A percentile compares a stretch with the other conserved stretches of the same genome.
phyloP scores from a whole-genome alignment of 345 rosid species.

The Physaria fendleri region DNA sequence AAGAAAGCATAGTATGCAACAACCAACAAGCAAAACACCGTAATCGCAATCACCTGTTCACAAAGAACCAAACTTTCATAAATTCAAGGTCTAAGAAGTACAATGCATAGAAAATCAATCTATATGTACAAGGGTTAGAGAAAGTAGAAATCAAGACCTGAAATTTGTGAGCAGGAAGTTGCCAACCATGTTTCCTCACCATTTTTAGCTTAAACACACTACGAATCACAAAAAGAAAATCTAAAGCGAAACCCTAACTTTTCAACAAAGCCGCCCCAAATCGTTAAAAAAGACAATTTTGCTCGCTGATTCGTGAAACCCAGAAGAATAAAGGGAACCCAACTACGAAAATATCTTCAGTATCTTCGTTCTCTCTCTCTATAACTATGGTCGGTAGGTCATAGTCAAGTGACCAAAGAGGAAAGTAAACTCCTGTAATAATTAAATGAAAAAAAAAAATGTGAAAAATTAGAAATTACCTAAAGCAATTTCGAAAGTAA shows the following conservation, averaged over 20 bases:
- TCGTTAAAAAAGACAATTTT: background rate
- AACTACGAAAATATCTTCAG: conserved; percentile 11
- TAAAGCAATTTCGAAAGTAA: background rate
- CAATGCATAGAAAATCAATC: background rate
- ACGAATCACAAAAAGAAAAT: conserved; percentile 5
- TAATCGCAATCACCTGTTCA: conserved; percentile 82
- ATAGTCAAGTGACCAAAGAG: conserved; percentile 26
- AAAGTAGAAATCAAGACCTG: conserved; percentile 46
- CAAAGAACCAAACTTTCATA: background rate
- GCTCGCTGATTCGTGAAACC: background rate
- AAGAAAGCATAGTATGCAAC: conserved; percentile 94
- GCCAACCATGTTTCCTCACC: conserved; percentile 99
- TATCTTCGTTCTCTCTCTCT: background rate
- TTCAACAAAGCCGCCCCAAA: conserved; percentile 6
- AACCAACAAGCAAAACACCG: conserved; percentile 88
- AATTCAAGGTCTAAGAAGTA: background rate
- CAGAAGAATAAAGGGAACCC: background rate
- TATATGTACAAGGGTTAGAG: too few relatives aligned
- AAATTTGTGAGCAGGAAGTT: conserved; percentile 89
- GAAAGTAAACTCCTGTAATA: conserved; percentile 17
- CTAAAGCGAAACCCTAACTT: conserved; percentile 34
- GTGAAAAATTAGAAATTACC: background rate
- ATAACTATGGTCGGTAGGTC: conserved; percentile 29
- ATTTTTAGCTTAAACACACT: conserved; percentile 32
- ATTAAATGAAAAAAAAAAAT: background rate